Evolutionary conservation across 2,329 filamentous ascomycete species (phyloP).

Genomic region (Verticillium albo-atrum): DNA sequence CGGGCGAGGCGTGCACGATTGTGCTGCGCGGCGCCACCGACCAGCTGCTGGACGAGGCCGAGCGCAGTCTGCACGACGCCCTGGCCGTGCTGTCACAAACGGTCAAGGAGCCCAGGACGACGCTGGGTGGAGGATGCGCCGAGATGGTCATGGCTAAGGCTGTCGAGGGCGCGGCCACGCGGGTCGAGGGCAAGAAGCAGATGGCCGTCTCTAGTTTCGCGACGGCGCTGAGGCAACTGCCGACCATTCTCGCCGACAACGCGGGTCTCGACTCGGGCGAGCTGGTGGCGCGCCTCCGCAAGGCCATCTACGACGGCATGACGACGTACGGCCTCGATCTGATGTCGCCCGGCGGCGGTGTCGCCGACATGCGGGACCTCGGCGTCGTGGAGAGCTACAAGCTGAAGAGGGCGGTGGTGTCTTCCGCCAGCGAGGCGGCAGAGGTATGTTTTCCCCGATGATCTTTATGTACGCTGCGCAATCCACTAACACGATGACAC

Average conservation of each 20-base stretch:
- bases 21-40: slow-evolving; percentile 94
- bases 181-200: slow-evolving; percentile 95
- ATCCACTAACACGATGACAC: slow-evolving; percentile 19
- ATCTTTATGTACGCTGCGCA: not conserved
- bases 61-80: slow-evolving; percentile 93
- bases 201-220: slow-evolving; percentile 89
- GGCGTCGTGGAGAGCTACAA: slow-evolving; percentile 98
- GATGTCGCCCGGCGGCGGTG: slow-evolving; percentile 81
- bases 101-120: slow-evolving; percentile 88
- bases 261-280: slow-evolving; percentile 95
- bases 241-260: slow-evolving; percentile 96
- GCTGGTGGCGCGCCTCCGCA: slow-evolving; percentile 83
- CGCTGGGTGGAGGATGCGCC: slow-evolving; percentile 89
- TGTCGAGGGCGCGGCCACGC: slow-evolving; percentile 87
- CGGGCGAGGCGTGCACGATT: slow-evolving; percentile 91
- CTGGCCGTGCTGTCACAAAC: slow-evolving; percentile 95
- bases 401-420: slow-evolving; percentile 96
- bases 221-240: slow-evolving; percentile 82
- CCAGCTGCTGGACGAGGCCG: slow-evolving; percentile 93
- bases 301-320: slow-evolving; percentile 92
- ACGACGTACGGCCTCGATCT: slow-evolving; percentile 89
- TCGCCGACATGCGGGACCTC: slow-evolving; percentile 91
- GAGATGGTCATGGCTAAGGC: slow-evolving; percentile 99
- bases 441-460: slow-evolving; percentile 59
- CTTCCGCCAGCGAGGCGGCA: slow-evolving; percentile 90